A percentile compares a stretch with the other conserved stretches of the same genome.
Evolutionary conservation across 2,329 filamentous ascomycete genomes (phyloP).

Genomic region (Epichloe coenophiala): DNA sequence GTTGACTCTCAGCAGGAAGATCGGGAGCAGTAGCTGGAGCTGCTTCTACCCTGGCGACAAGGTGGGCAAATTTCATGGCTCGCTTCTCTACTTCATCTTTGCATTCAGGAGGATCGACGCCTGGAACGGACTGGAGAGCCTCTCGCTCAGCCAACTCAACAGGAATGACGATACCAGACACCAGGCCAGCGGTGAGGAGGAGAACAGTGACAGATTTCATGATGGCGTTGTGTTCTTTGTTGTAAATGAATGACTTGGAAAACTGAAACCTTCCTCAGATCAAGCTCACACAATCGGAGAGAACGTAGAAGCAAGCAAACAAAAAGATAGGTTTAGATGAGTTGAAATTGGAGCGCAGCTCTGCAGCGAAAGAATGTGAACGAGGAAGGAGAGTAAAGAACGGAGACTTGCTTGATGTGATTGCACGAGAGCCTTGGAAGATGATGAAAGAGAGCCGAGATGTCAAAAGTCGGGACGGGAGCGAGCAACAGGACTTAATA

Average conservation of each 20-base stretch:
- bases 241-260: not conserved
- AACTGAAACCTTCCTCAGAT: not conserved
- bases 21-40: not conserved
- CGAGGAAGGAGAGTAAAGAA: slow-evolving; percentile 5
- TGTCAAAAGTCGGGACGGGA: not conserved
- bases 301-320: not conserved
- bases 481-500: not conserved
- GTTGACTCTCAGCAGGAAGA: too few relatives aligned
- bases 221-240: slow-evolving; percentile 3
- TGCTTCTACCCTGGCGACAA: not conserved
- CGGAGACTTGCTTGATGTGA: not conserved
- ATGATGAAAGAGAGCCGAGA: not conserved
- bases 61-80: not conserved
- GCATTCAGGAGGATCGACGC: not conserved
- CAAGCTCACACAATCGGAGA: not conserved
- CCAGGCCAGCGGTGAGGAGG: slow-evolving; percentile 17
- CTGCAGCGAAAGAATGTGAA: slow-evolving; percentile 9
- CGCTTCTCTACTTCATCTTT: not conserved
- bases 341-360: slow-evolving; percentile 15
- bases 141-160: slow-evolving; percentile 9
- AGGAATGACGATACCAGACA: slow-evolving; percentile 16
- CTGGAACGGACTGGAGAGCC: slow-evolving; percentile 2
- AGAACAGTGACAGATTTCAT: slow-evolving; percentile 18
- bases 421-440: not conserved
- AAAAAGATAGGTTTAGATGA: too few relatives aligned